phyloP scores from a whole-genome alignment of 2,329 filamentous ascomycete genomes.

The Colletotrichum echinochloae region DNA sequence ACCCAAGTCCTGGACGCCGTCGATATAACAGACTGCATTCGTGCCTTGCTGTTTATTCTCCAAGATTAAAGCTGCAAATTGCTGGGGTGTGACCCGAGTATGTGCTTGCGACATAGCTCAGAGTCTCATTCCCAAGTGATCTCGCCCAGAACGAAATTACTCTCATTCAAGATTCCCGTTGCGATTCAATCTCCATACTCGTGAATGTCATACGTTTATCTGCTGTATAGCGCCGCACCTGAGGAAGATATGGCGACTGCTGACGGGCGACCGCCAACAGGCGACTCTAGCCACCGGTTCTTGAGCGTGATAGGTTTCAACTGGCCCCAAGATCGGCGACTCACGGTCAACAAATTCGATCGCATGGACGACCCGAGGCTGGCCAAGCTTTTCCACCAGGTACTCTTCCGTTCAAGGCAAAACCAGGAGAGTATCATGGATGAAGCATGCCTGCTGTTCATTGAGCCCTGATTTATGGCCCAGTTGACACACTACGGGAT shows the following conservation, averaged over 20 bases:
- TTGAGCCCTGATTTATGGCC: not conserved
- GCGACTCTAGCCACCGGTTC: not conserved
- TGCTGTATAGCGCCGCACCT: no score
- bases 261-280: not conserved
- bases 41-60: no score
- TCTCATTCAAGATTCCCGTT: not conserved
- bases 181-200: no score
- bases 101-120: no score
- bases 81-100: no score
- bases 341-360: not conserved
- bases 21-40: no score
- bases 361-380: not conserved
- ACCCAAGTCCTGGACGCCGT: no score
- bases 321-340: not conserved
- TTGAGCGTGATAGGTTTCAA: not conserved
- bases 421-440: not conserved
- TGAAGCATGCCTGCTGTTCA: not conserved
- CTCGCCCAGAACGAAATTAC: not conserved
- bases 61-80: no score
- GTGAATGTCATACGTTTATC: not conserved
- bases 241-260: not conserved
- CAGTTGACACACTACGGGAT: not conserved
- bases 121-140: no score
- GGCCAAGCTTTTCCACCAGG: not conserved
- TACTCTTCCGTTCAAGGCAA: not conserved